These are phyloP conservation scores for Scenedesmus sp. DNA, from an alignment of 163 green algal species.

Conservation along the genomic window DNA sequence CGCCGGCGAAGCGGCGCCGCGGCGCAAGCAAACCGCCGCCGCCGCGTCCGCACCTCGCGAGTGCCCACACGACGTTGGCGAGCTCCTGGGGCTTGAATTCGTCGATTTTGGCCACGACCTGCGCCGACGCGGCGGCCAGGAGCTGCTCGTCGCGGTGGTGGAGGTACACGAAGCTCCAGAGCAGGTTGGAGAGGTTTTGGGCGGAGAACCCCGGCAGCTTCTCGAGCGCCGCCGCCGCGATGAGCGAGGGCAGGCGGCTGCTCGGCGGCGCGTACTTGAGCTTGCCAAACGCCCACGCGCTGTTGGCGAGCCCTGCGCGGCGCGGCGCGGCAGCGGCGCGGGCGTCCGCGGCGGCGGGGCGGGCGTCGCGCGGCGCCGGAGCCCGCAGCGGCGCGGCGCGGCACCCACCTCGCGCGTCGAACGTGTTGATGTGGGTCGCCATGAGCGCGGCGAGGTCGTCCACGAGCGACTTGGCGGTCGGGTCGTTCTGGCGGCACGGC, in stretches of 20 bases:
- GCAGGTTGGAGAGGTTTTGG: slow-evolving; percentile 66
- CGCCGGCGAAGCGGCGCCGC: too few relatives aligned
- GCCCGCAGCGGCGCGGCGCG: too few relatives aligned
- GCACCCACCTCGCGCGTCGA: slow-evolving; percentile 70
- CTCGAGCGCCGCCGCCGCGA: slow-evolving; percentile 45
- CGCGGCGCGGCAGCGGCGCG: too few relatives aligned
- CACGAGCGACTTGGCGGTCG: slow-evolving; percentile 45
- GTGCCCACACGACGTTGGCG: slow-evolving; percentile 46
- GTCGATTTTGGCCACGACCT: slow-evolving; percentile 20
- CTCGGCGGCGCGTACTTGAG: slow-evolving; percentile 56
- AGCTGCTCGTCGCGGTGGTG: slow-evolving; percentile 62
- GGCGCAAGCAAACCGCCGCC: too few relatives aligned
- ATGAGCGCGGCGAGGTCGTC: slow-evolving; percentile 42
- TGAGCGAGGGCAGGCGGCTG: slow-evolving; percentile 50
- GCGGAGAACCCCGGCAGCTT: slow-evolving; percentile 56
- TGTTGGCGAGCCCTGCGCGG: slow-evolving; percentile 80
- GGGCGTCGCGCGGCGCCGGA: too few relatives aligned
- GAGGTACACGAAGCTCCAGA: slow-evolving; percentile 74
- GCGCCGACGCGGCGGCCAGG: slow-evolving; percentile 51
- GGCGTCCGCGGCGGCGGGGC: too few relatives aligned
- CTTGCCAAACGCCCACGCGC: slow-evolving; percentile 70
- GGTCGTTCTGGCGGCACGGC: slow-evolving; percentile 34
- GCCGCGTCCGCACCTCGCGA: too few relatives aligned
- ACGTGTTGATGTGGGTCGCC: slow-evolving; percentile 52
- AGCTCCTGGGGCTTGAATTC: slow-evolving; percentile 51